A percentile compares a stretch with the other conserved stretches of the same genome.
Evolutionary conservation across 2,329 filamentous ascomycete species (phyloP).

Genomic region (Aspergillus pseudonomiae): DNA sequence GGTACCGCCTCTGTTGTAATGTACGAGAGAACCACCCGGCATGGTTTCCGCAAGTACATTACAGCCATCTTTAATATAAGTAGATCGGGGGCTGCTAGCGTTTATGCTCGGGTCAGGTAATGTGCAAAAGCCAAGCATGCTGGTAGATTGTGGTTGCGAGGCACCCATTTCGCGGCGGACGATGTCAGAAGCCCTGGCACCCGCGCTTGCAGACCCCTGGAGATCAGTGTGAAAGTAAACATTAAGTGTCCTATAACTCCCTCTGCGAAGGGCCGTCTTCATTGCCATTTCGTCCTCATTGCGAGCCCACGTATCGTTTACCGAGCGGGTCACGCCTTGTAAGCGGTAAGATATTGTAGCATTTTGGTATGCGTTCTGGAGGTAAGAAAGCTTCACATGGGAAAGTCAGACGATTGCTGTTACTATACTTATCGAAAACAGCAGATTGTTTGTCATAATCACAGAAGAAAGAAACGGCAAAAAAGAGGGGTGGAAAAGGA

Average conservation of each 20-base stretch:
- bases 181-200: constrained; percentile 29
- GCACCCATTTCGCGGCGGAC: constrained; percentile 23
- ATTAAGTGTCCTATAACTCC: constrained; percentile 59
- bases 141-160: constrained; percentile 26
- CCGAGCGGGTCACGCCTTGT: constrained; percentile 51
- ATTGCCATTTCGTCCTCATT: constrained; percentile 53
- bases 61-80: constrained; percentile 59
- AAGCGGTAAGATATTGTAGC: constrained; percentile 55
- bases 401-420: neutral
- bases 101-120: constrained; percentile 48
- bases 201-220: constrained; percentile 28
- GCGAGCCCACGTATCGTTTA: constrained; percentile 59
- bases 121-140: constrained; percentile 59
- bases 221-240: constrained; percentile 64
- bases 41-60: constrained; percentile 61
- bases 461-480: neutral
- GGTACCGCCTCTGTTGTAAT: constrained; percentile 54
- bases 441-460: neutral
- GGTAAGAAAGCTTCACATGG: constrained; percentile 33
- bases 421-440: neutral
- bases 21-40: constrained; percentile 53
- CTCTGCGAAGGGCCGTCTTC: constrained; percentile 57
- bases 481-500: no score
- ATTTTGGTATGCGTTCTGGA: constrained; percentile 51
- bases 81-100: constrained; percentile 35